phyloP scores from a whole-genome alignment of 768 basidiomycete species.

The Termitomyces sp. region DNA sequence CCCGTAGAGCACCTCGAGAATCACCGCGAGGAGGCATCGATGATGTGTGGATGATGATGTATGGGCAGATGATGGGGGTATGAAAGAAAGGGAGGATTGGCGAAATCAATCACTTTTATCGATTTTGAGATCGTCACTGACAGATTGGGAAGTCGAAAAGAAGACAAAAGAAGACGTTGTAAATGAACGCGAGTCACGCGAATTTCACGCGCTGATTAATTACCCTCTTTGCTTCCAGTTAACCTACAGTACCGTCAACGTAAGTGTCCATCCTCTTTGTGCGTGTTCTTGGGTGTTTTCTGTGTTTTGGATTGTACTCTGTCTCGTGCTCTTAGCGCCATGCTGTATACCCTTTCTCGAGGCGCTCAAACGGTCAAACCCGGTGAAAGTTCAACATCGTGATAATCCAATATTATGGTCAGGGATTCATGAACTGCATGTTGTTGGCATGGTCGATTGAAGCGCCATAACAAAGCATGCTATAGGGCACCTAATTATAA shows the following conservation, averaged over 20 bases:
- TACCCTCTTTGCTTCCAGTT: too few species aligned
- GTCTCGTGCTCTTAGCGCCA: not conserved
- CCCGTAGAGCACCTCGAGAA: conserved; percentile 23
- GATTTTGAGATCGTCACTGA: conserved; percentile 18
- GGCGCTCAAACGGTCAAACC: not conserved
- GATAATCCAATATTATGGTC: not conserved
- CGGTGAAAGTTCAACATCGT: not conserved
- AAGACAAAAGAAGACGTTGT: conserved; percentile 13
- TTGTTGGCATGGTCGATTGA: not conserved
- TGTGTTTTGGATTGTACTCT: not conserved
- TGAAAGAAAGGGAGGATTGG: conserved; percentile 6
- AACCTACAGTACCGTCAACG: too few species aligned
- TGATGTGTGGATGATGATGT: not conserved
- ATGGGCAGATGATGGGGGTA: conserved; percentile 10
- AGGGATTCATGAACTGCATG: conserved; percentile 2
- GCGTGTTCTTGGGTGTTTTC: not conserved
- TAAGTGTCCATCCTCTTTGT: not conserved
- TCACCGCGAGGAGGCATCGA: conserved; percentile 38
- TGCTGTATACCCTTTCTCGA: not conserved
- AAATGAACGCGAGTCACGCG: conserved; percentile 12
- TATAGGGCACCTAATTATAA: not conserved
- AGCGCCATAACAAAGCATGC: not conserved
- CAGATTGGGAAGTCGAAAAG: conserved; percentile 10
- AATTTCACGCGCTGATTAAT: not conserved
- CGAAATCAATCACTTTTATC: conserved; percentile 14